Conservation (phyloP, 495 filamentous ascomycete species). For the Penicillium canariense region DNA sequence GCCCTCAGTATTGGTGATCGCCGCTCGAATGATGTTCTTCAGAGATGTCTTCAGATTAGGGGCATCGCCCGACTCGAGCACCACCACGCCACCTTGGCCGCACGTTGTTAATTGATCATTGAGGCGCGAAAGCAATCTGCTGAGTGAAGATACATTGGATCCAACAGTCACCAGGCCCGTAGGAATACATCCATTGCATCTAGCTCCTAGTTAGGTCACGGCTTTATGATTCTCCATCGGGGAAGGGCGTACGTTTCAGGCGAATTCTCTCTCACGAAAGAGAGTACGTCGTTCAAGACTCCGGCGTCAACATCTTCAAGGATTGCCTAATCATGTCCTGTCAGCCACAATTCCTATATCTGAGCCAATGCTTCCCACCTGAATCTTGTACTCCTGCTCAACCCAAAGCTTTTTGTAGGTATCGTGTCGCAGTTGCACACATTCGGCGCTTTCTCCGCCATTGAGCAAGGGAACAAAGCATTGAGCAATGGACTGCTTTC, state of each 20-base stretch:
- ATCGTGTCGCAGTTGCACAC: slow-evolving; percentile 53
- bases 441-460: slow-evolving; percentile 56
- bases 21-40: slow-evolving; percentile 78
- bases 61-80: slow-evolving; percentile 72
- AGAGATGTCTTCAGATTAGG: slow-evolving; percentile 78
- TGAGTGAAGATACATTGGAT: slow-evolving; percentile 80
- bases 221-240: neutral
- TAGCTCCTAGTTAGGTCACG: slow-evolving; percentile 10
- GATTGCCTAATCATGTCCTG: slow-evolving; percentile 23
- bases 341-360: neutral
- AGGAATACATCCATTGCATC: slow-evolving; percentile 58
- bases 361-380: slow-evolving; percentile 45
- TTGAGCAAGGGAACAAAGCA: slow-evolving; percentile 61
- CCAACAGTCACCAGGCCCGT: slow-evolving; percentile 80
- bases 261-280: slow-evolving; percentile 60
- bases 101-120: slow-evolving; percentile 51
- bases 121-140: slow-evolving; percentile 63
- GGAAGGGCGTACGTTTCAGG: slow-evolving; percentile 36
- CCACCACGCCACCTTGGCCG: slow-evolving; percentile 57
- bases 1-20: slow-evolving; percentile 54
- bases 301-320: slow-evolving; percentile 47
- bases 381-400: slow-evolving; percentile 62
- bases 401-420: slow-evolving; percentile 68
- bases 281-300: slow-evolving; percentile 63
- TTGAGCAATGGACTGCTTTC: slow-evolving; percentile 15